Evolutionary conservation across 805 yeast genomes (phyloP).

Genomic region (Metschnikowia reukaufii): DNA sequence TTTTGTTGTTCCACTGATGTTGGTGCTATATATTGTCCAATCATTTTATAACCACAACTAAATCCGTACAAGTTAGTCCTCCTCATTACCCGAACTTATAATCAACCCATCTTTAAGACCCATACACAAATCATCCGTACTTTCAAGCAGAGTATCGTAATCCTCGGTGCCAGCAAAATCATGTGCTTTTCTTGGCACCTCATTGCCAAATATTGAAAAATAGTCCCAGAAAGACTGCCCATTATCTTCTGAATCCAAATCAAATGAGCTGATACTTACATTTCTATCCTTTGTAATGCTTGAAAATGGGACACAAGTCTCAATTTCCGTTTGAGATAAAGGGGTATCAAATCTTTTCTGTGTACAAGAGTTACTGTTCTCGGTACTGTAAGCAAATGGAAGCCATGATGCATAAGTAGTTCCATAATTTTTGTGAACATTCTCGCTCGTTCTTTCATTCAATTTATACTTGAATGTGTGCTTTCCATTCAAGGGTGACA

Average conservation of each 20-base stretch:
- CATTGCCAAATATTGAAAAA: constrained; percentile 29
- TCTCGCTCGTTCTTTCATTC: constrained; percentile 24
- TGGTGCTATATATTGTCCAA: not conserved
- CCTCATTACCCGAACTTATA: constrained; percentile 4
- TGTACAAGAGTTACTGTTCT: not conserved
- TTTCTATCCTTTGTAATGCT: constrained; percentile 32
- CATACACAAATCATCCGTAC: constrained; percentile 11
- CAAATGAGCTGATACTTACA: constrained; percentile 32
- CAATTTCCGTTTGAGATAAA: constrained; percentile 55
- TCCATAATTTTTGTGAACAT: not conserved
- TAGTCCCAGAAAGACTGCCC: constrained; percentile 20
- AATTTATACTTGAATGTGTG: constrained; percentile 42
- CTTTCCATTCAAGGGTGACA: constrained; percentile 40
- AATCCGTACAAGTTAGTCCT: not conserved
- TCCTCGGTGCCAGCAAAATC: constrained; percentile 6
- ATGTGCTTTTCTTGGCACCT: constrained; percentile 17
- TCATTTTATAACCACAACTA: not conserved
- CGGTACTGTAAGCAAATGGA: constrained; percentile 5
- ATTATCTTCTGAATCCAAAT: constrained; percentile 18
- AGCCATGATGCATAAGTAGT: constrained; percentile 5
- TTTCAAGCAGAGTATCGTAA: constrained; percentile 1
- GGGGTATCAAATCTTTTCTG: constrained; percentile 23
- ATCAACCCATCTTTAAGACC: constrained; percentile 15
- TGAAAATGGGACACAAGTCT: constrained; percentile 47
- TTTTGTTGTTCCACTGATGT: too few species aligned